Conservation (phyloP, 768 basidiomycete genomes). For the Boletellus ananas region DNA sequence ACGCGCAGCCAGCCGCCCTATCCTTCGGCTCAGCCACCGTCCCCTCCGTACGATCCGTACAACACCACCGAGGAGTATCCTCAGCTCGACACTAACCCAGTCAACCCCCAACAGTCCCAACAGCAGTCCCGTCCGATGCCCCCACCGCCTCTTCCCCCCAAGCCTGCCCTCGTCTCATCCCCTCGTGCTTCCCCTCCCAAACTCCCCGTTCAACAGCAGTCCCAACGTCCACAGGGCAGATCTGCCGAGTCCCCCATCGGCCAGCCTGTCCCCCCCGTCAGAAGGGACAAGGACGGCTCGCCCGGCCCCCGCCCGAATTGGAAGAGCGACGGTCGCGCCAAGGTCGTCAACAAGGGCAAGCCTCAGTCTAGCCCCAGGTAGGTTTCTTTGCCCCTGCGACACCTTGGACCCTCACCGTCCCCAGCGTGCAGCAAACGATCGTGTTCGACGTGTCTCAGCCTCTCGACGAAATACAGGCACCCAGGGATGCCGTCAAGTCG, state of each 20-base stretch:
- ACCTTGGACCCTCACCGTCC: background rate
- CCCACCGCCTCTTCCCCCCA: constrained; percentile 61
- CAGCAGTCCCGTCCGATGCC: constrained; percentile 37
- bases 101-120: constrained; percentile 19
- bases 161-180: constrained; percentile 48
- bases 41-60: constrained; percentile 32
- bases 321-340: constrained; percentile 36
- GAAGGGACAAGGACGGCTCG: constrained; percentile 69
- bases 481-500: constrained; percentile 76
- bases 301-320: constrained; percentile 54
- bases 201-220: constrained; percentile 43
- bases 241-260: constrained; percentile 49
- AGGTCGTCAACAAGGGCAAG: constrained; percentile 40
- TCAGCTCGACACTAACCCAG: constrained; percentile 35
- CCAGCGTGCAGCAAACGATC: constrained; percentile 64
- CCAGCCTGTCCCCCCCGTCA: constrained; percentile 34
- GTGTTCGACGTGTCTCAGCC: constrained; percentile 72
- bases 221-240: constrained; percentile 43
- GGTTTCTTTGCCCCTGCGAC: constrained; percentile 10
- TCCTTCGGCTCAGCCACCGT: constrained; percentile 35
- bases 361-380: constrained; percentile 57
- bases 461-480: constrained; percentile 71
- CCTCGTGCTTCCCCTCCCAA: constrained; percentile 70
- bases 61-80: constrained; percentile 45
- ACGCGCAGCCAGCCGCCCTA: constrained; percentile 44